Percentiles rank a stretch among this genome's conserved stretches.
Evolutionary conservation across 192 early-diverging fungal species (phyloP).

Genomic region (Coemansia sp.): DNA sequence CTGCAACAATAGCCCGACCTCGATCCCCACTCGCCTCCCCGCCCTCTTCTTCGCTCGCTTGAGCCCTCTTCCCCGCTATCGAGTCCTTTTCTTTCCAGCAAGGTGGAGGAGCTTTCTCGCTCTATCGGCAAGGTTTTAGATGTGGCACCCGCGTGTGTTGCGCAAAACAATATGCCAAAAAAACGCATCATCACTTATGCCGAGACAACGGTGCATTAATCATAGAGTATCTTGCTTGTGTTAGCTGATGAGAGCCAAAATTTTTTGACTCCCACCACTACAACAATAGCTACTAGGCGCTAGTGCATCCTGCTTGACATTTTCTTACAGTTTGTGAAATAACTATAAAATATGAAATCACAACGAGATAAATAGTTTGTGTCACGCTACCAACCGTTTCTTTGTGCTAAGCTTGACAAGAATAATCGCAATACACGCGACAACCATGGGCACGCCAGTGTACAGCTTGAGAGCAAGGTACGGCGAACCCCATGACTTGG

Average conservation of each 20-base stretch:
- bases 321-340: not conserved
- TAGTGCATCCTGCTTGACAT: not conserved
- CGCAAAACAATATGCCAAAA: not conserved
- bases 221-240: not conserved
- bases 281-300: not conserved
- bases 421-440: constrained; percentile 46
- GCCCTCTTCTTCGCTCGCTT: not conserved
- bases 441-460: constrained; percentile 42
- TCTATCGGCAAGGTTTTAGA: not conserved
- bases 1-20: not conserved
- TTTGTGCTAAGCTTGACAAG: constrained; percentile 27
- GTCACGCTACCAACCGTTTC: constrained; percentile 10
- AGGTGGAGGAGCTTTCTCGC: not conserved
- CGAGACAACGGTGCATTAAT: not conserved
- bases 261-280: not conserved
- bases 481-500: constrained; percentile 49
- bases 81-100: not conserved
- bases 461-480: constrained; percentile 52
- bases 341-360: not conserved
- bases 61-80: not conserved
- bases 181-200: not conserved
- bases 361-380: not conserved
- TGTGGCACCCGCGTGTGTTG: not conserved
- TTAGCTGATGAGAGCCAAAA: not conserved
- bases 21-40: not conserved